phyloP scores from a whole-genome alignment of 306 rosid species.

The Lathyrus sativus region DNA sequence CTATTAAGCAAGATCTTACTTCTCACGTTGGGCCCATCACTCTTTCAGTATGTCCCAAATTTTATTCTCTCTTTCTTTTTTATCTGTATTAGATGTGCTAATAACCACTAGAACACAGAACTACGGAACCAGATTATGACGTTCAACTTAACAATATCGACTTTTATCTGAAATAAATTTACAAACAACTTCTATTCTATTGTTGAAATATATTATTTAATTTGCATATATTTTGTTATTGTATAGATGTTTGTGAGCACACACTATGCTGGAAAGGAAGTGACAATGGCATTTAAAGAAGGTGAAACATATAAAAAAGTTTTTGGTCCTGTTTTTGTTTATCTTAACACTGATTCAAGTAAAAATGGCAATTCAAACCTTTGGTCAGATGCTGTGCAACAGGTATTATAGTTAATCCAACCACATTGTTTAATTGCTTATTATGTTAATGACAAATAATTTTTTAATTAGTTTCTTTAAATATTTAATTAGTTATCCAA shows the following conservation, averaged over 20 bases:
- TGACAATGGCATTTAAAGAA: slow-evolving; percentile 51
- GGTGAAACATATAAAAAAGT: slow-evolving; percentile 81
- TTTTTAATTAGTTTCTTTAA: slow-evolving; percentile 1
- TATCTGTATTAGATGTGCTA: too few species aligned
- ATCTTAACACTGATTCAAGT: slow-evolving; percentile 55
- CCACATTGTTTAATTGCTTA: background rate
- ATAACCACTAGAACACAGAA: too few species aligned
- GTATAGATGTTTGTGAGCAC: slow-evolving; percentile 80
- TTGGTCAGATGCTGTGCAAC: slow-evolving; percentile 67
- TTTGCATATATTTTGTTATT: too few species aligned
- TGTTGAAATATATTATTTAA: too few species aligned
- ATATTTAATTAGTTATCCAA: slow-evolving; percentile 47
- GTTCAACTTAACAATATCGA: too few species aligned
- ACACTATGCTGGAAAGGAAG: slow-evolving; percentile 77
- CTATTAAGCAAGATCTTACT: slow-evolving; percentile 87
- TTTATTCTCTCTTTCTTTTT: background rate
- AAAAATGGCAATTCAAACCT: slow-evolving; percentile 39
- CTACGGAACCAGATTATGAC: too few species aligned
- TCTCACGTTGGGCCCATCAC: slow-evolving; percentile 79
- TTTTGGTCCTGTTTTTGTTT: slow-evolving; percentile 71
- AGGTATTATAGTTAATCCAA: slow-evolving; percentile 43
- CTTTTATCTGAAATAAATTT: background rate
- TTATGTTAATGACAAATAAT: background rate
- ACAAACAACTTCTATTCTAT: too few species aligned
- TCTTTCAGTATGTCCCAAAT: slow-evolving; percentile 52